phyloP scores from a whole-genome alignment of 2,329 filamentous ascomycete genomes.

The Xylaria arbuscula region DNA sequence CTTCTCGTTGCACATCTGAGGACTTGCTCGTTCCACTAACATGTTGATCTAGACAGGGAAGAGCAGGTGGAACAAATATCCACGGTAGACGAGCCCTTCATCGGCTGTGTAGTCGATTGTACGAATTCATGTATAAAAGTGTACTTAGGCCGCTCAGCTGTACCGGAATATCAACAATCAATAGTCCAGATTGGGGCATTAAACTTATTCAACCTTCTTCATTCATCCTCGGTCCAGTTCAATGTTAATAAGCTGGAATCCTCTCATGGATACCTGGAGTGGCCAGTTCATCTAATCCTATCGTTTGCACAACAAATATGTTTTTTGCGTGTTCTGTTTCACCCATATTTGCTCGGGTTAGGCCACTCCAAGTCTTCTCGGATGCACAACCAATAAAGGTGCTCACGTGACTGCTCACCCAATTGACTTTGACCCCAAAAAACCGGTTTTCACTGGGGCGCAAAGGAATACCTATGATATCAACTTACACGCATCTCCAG shows the following conservation, averaged over 20 bases:
- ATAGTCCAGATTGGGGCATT: constrained; percentile 1
- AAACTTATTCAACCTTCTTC: not conserved
- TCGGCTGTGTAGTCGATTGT: constrained; percentile 41
- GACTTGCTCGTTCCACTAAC: constrained; percentile 49
- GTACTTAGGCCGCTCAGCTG: constrained; percentile 27
- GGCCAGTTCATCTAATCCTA: not conserved
- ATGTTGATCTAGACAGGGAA: constrained; percentile 61
- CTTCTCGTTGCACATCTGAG: not conserved
- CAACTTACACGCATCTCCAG: constrained; percentile 37
- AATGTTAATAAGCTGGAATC: not conserved
- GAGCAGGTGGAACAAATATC: constrained; percentile 67
- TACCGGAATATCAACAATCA: constrained; percentile 23
- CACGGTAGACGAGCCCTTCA: constrained; percentile 57
- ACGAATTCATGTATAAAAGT: constrained; percentile 47
- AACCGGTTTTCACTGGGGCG: constrained; percentile 44
- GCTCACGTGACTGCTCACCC: constrained; percentile 46
- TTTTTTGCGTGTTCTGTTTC: not conserved
- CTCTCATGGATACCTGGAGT: not conserved
- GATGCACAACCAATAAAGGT: not conserved
- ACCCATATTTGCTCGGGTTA: not conserved
- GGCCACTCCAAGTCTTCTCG: not conserved
- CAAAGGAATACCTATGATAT: constrained; percentile 22
- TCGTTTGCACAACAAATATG: not conserved
- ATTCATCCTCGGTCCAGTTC: constrained; percentile 3
- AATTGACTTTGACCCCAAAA: constrained; percentile 38